phyloP scores from a whole-genome alignment of 169 alveolate genomes.

The Plasmodium gonderi region DNA sequence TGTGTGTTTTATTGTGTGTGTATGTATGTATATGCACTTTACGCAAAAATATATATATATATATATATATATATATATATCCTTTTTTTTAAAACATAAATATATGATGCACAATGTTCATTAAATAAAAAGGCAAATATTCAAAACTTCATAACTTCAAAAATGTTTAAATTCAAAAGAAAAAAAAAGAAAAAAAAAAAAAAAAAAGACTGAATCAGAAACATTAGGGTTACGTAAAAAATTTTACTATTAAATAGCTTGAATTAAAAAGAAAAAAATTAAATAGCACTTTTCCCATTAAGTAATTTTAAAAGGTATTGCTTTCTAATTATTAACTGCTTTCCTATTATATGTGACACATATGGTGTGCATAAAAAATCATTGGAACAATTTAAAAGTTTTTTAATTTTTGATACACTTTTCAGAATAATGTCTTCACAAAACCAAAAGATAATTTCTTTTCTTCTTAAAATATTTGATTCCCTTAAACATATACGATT shows the following conservation, averaged over 20 bases:
- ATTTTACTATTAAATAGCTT: slow-evolving; percentile 1
- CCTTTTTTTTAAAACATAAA: background rate
- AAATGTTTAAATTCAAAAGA: background rate
- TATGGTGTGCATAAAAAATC: slow-evolving; percentile 69
- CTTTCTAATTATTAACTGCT: slow-evolving; percentile 46
- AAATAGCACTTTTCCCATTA: background rate
- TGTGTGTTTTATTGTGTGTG: background rate
- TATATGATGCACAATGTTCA: background rate
- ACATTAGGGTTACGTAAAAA: slow-evolving; percentile 2
- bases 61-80: too few species aligned
- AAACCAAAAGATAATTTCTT: slow-evolving; percentile 63
- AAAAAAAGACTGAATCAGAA: background rate
- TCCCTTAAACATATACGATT: slow-evolving; percentile 69
- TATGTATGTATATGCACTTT: background rate
- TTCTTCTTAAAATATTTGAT: slow-evolving; percentile 49
- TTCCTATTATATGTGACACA: slow-evolving; percentile 71
- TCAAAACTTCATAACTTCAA: background rate
- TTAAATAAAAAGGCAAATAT: background rate
- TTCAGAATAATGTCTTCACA: slow-evolving; percentile 46
- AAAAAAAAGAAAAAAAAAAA: too few species aligned
- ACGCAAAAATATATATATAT: background rate
- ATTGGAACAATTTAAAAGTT: slow-evolving; percentile 56
- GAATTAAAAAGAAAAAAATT: slow-evolving; percentile 1
- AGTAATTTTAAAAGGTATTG: slow-evolving; percentile 10
- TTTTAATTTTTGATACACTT: slow-evolving; percentile 35